These are phyloP conservation scores for Luffa acutangula DNA, from an alignment of 306 rosid species.

Conservation along the genomic window DNA sequence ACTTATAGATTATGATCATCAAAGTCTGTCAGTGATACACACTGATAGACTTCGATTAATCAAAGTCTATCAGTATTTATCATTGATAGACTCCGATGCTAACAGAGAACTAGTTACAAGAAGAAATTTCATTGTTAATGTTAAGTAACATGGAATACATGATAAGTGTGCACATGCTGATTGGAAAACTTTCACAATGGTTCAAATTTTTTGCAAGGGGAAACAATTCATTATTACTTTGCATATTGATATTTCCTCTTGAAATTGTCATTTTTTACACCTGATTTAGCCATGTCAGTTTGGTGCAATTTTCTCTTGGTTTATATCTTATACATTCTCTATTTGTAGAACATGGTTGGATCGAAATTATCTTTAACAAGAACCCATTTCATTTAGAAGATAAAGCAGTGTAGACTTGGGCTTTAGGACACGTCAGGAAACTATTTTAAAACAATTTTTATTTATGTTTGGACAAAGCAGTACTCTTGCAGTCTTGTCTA, in stretches of 20 bases:
- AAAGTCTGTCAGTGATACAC: too few species aligned
- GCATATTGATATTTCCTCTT: neutral
- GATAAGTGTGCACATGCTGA: neutral
- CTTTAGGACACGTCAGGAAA: neutral
- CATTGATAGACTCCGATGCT: too few species aligned
- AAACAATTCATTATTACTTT: neutral
- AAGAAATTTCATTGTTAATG: neutral
- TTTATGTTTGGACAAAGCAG: too few species aligned
- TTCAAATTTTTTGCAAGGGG: neutral
- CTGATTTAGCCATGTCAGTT: neutral
- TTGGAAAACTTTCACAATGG: neutral
- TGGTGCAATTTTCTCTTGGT: neutral
- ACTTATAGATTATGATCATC: too few species aligned
- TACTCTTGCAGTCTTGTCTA: too few species aligned
- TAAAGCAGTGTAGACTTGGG: neutral
- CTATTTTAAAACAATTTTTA: neutral
- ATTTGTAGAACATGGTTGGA: too few species aligned
- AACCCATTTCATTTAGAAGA: neutral
- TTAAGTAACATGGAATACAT: neutral
- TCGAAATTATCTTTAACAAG: neutral
- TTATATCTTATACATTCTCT: too few species aligned
- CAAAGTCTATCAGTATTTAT: too few species aligned
- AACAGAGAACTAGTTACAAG: too few species aligned
- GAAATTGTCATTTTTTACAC: neutral
- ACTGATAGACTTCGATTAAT: too few species aligned